Evolutionary conservation across 2,329 filamentous ascomycete species (phyloP).

Genomic region (Colletotrichum sp.): DNA sequence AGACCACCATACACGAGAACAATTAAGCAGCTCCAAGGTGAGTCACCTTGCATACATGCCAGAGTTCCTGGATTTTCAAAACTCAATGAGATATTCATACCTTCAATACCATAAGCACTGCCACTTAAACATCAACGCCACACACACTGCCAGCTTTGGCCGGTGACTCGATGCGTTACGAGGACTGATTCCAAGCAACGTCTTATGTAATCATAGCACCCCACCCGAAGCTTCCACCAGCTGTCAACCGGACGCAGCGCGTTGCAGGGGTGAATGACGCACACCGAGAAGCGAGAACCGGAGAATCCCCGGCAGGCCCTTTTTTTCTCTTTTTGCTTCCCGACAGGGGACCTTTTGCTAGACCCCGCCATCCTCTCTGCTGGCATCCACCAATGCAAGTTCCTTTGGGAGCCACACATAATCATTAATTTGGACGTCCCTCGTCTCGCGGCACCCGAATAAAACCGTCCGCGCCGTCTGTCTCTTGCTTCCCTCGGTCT

Average conservation of each 20-base stretch:
- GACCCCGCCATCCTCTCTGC: neutral
- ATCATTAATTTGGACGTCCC: constrained; percentile 16
- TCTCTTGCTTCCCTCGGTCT: neutral
- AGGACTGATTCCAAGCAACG: neutral
- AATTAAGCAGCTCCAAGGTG: neutral
- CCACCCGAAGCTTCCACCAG: neutral
- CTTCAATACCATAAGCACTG: neutral
- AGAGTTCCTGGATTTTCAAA: neutral
- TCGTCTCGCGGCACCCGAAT: constrained; percentile 3
- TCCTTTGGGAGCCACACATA: constrained; percentile 14
- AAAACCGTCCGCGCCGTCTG: neutral
- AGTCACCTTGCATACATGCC: neutral
- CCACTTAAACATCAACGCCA: neutral
- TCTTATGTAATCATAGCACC: neutral
- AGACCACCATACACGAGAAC: neutral
- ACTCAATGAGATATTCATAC: neutral
- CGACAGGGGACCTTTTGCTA: neutral
- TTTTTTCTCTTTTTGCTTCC: neutral
- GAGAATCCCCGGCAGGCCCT: constrained; percentile 3
- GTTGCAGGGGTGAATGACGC: constrained; percentile 12
- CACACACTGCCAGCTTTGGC: neutral
- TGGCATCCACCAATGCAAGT: constrained; percentile 10
- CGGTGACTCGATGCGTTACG: neutral
- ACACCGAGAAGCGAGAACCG: constrained; percentile 4
- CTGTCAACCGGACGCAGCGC: neutral